These are phyloP conservation scores for Monosporascus cannonballus DNA, from an alignment of 2,329 filamentous ascomycete genomes.

Conservation along the genomic window DNA sequence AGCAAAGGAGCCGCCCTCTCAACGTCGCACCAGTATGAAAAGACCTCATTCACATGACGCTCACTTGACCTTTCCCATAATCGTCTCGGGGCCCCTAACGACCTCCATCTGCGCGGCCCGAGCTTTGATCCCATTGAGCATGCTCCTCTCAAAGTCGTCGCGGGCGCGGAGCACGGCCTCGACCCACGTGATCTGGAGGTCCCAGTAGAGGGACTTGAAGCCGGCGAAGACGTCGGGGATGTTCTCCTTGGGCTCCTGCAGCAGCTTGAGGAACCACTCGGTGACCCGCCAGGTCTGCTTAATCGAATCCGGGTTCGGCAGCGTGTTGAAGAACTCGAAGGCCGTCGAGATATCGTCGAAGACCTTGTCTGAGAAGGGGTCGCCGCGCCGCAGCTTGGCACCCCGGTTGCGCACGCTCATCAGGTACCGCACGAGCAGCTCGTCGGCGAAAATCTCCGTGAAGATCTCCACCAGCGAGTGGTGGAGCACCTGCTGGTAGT, in stretches of 20 bases:
- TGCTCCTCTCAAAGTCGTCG: slow-evolving; percentile 88
- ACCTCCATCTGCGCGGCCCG: slow-evolving; percentile 81
- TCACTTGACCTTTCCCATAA: slow-evolving; percentile 88
- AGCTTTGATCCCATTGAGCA: slow-evolving; percentile 84
- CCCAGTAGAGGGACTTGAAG: slow-evolving; percentile 87
- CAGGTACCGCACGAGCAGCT: slow-evolving; percentile 82
- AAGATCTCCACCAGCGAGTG: slow-evolving; percentile 85
- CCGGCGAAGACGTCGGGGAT: slow-evolving; percentile 73
- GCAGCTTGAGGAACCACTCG: slow-evolving; percentile 71
- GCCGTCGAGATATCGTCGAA: slow-evolving; percentile 87
- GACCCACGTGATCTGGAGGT: slow-evolving; percentile 91
- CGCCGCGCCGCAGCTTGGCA: slow-evolving; percentile 78
- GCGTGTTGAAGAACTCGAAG: slow-evolving; percentile 78
- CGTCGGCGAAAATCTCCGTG: slow-evolving; percentile 87
- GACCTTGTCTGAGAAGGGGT: slow-evolving; percentile 89
- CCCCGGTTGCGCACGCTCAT: slow-evolving; percentile 80
- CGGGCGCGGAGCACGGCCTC: slow-evolving; percentile 80
- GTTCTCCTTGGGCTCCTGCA: slow-evolving; percentile 68
- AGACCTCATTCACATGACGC: slow-evolving; percentile 55
- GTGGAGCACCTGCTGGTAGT: slow-evolving; percentile 81
- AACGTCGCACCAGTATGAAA: not conserved
- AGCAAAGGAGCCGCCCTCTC: too few relatives aligned
- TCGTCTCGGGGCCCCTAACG: slow-evolving; percentile 76
- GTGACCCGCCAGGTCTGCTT: slow-evolving; percentile 92
- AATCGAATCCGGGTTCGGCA: slow-evolving; percentile 67